Evolutionary conservation across 129 eudicot genomes (phyloP).

Genomic region (Helianthus annuus): DNA sequence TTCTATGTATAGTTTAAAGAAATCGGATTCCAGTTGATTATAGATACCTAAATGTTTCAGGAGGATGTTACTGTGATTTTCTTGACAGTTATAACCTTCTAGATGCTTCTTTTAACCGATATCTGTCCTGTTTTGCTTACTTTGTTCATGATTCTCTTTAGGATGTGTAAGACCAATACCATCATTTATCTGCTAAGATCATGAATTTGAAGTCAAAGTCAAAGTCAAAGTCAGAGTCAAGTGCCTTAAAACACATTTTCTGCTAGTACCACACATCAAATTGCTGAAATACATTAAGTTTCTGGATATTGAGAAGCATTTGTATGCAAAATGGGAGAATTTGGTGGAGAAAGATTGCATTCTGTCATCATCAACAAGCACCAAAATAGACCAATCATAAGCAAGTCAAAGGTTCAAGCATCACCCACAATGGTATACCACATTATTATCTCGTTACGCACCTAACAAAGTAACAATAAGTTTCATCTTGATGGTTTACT

Average conservation of each 20-base stretch:
- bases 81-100: too few relatives aligned
- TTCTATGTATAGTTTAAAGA: too few relatives aligned
- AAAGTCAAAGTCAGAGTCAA: not conserved
- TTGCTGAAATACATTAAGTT: conserved; percentile 23
- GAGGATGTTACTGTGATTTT: too few relatives aligned
- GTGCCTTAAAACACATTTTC: not conserved
- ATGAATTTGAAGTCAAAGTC: conserved; percentile 19
- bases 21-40: too few relatives aligned
- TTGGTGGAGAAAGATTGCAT: conserved; percentile 36
- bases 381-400: conserved; percentile 46
- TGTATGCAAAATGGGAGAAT: conserved; percentile 54
- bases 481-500: not conserved
- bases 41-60: too few relatives aligned
- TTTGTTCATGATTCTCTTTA: conserved; percentile 12
- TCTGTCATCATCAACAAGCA: conserved; percentile 41
- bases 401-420: conserved; percentile 71
- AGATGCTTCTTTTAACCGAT: too few relatives aligned
- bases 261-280: conserved; percentile 15
- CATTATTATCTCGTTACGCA: not conserved
- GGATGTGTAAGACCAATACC: conserved; percentile 14
- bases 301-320: not conserved
- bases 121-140: not conserved
- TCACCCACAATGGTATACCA: conserved; percentile 63
- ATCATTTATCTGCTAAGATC: conserved; percentile 23
- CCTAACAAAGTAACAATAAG: not conserved